phyloP scores from a whole-genome alignment of 2,329 filamentous ascomycete genomes.

The Colletotrichum ledebouriae region DNA sequence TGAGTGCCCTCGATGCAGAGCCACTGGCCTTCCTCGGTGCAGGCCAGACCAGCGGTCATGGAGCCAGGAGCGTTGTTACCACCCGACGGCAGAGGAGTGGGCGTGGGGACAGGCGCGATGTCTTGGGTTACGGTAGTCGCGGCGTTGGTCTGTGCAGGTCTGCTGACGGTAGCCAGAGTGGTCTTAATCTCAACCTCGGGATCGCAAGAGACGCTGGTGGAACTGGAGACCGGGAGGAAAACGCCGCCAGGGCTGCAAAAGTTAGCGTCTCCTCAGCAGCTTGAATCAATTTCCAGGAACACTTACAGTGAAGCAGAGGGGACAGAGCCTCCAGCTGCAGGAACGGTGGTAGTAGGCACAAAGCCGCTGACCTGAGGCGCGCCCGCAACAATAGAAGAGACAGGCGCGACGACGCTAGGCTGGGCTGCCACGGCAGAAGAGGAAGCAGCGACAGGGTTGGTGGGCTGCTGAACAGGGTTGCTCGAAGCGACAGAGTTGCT shows the following conservation, averaged over 20 bases:
- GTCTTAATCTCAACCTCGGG: conserved; percentile 40
- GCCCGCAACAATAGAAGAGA: conserved; percentile 5
- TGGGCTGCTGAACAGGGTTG: conserved; percentile 3
- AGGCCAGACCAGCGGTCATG: conserved; percentile 57
- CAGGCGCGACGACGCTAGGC: conserved; percentile 3
- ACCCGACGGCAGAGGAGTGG: conserved; percentile 32
- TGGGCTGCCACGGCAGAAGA: conserved; percentile 14
- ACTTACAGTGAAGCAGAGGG: conserved; percentile 47
- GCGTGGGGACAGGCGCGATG: conserved; percentile 16
- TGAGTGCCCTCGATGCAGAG: conserved; percentile 68
- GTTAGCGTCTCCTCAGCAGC: conserved; percentile 38
- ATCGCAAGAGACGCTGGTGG: conserved; percentile 42
- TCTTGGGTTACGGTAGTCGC: neutral
- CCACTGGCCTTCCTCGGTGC: conserved; percentile 68
- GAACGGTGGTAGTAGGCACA: conserved; percentile 32
- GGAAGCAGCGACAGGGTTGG: conserved; percentile 13
- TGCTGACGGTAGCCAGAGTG: conserved; percentile 47
- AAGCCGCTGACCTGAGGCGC: conserved; percentile 10
- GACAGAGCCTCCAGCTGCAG: conserved; percentile 38
- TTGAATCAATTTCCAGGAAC: neutral
- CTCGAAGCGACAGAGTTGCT: conserved; percentile 43
- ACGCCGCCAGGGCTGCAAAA: conserved; percentile 58
- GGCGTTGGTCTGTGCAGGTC: conserved; percentile 41
- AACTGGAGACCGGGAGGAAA: conserved; percentile 53
- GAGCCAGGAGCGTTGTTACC: conserved; percentile 47